Evolutionary conservation across 2,329 filamentous ascomycete species (phyloP).

Genomic region (Rutstroemia sp.): DNA sequence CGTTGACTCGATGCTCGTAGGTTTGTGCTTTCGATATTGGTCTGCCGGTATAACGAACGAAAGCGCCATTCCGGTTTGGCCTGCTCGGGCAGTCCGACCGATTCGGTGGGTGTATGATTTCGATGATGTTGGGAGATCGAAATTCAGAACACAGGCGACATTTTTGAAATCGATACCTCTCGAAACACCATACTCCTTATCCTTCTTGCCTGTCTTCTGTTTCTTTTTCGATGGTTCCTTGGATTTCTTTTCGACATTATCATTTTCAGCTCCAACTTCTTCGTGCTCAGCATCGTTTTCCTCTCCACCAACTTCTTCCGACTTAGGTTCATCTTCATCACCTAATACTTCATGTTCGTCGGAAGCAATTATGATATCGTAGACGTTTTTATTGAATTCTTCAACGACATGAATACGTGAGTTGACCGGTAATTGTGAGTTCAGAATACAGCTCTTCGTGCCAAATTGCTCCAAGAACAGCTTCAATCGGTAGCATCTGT

Average conservation of each 20-base stretch:
- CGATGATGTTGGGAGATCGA: slow-evolving; percentile 81
- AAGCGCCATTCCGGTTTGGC: slow-evolving; percentile 88
- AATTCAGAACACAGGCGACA: slow-evolving; percentile 91
- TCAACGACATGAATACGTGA: slow-evolving; percentile 90
- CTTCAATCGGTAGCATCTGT: slow-evolving; percentile 85
- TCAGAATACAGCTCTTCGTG: slow-evolving; percentile 86
- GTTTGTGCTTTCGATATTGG: slow-evolving; percentile 80
- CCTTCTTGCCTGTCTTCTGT: slow-evolving; percentile 55
- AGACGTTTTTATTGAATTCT: slow-evolving; percentile 93
- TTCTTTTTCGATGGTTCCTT: slow-evolving; percentile 51
- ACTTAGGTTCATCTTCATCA: slow-evolving; percentile 37
- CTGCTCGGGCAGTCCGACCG: slow-evolving; percentile 84
- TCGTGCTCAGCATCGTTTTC: slow-evolving; percentile 33
- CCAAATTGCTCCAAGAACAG: slow-evolving; percentile 96
- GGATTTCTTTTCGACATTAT: slow-evolving; percentile 23
- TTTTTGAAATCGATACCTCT: slow-evolving; percentile 96
- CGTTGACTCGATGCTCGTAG: slow-evolving; percentile 67
- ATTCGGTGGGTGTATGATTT: slow-evolving; percentile 98
- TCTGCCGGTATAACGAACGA: slow-evolving; percentile 85
- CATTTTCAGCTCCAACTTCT: slow-evolving; percentile 13
- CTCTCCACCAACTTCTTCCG: not conserved
- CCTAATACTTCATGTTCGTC: slow-evolving; percentile 85
- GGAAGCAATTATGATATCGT: slow-evolving; percentile 95
- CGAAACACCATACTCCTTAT: slow-evolving; percentile 91
- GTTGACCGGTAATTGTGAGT: slow-evolving; percentile 90